These are phyloP conservation scores for Termitomyces sp. DNA, from an alignment of 768 basidiomycete genomes.

Conservation along the genomic window DNA sequence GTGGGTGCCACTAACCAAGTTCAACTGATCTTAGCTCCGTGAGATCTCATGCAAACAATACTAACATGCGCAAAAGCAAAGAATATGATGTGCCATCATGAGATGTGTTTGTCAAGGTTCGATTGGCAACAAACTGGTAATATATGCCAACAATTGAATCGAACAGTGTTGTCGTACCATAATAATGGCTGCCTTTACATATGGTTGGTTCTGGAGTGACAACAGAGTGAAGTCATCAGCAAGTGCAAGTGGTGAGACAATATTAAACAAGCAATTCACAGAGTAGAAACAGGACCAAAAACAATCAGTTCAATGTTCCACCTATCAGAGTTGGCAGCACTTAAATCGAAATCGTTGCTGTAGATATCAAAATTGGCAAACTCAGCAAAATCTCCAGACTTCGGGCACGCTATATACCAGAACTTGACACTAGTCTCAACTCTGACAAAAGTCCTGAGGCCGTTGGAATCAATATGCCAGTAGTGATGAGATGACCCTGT, in stretches of 20 bases:
- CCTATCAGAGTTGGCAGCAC: too few species aligned
- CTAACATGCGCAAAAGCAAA: not conserved
- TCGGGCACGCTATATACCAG: not conserved
- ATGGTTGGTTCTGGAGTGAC: constrained; percentile 4
- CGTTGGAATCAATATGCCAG: constrained; percentile 4
- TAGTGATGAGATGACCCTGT: not conserved
- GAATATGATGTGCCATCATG: not conserved
- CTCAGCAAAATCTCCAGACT: not conserved
- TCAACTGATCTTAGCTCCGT: too few species aligned
- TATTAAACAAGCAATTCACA: not conserved
- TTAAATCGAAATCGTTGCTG: too few species aligned
- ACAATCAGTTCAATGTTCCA: not conserved
- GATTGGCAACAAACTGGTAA: too few species aligned
- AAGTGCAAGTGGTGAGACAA: too few species aligned
- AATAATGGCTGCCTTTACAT: constrained; percentile 12
- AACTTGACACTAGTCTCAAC: not conserved
- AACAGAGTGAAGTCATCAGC: constrained; percentile 4
- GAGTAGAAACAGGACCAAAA: not conserved
- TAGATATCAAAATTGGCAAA: not conserved
- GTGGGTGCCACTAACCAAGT: too few species aligned
- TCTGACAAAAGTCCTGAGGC: not conserved
- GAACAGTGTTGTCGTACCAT: not conserved
- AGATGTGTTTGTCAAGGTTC: not conserved
- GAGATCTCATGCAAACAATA: too few species aligned
- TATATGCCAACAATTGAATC: not conserved